A percentile compares a stretch with the other conserved stretches of the same genome.
Conservation (phyloP, 306 rosid genomes). For the Rosa multiflora region DNA sequence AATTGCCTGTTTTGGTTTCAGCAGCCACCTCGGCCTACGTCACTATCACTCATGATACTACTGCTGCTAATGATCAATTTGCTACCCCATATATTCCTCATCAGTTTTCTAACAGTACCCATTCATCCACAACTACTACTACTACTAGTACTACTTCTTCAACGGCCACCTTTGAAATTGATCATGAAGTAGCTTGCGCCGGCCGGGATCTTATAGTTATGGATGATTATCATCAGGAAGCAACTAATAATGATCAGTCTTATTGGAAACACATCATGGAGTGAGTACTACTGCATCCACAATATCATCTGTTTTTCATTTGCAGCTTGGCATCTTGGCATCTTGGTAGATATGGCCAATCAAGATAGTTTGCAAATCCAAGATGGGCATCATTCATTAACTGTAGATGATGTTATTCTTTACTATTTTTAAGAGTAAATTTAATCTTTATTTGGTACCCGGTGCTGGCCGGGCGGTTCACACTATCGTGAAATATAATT, state of each 20-base stretch:
- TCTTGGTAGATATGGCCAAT: no score
- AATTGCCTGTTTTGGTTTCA: constrained; percentile 43
- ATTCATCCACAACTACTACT: background rate
- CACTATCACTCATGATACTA: background rate
- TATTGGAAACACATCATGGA: constrained; percentile 56
- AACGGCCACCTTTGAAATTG: background rate
- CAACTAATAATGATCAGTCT: constrained; percentile 29
- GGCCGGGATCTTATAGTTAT: constrained; percentile 37
- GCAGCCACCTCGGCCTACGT: background rate
- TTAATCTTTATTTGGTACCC: no score
- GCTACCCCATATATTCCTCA: no score
- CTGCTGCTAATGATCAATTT: background rate
- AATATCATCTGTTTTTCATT: no score
- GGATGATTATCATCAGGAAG: constrained; percentile 26
- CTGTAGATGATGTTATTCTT: no score
- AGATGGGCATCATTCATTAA: no score
- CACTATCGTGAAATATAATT: no score
- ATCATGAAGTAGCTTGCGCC: background rate
- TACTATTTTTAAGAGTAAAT: no score
- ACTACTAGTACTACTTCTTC: background rate
- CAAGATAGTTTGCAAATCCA: no score
- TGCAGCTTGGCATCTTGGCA: no score
- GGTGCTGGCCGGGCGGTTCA: no score
- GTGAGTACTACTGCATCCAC: constrained; percentile 22
- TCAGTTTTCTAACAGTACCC: background rate